Base-by-base conservation (phyloP, 129 eudicot genomes). In the Cynara cardunculus region DNA sequence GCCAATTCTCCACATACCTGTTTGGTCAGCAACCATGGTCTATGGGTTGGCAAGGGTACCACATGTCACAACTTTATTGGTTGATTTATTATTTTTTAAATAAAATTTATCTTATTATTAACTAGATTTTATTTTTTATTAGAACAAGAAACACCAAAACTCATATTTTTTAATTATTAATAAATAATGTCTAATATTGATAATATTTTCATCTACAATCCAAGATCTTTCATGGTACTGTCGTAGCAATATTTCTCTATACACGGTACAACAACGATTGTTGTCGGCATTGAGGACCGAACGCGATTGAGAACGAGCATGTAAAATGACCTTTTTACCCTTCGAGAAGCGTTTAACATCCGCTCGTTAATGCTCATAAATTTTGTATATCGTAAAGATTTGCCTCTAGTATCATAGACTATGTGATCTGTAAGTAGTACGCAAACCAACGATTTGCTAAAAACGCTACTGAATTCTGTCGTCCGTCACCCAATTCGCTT, bases 401-500 rank as follows among this genome's bases (percentile, higher is more conserved):
- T 30, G 26, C 77, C 69, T 68, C 78, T 56, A 79, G 41, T 34
- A 64, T 72, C 67, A 79, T 75, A 74, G 68, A 72, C 81, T 66
- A 81, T 80, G 71, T 74, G 80, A 75, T 74, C 76, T 31, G 28
- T 69, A 78, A 31, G 25, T 74, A 44, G 71, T 81, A 78, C 46
- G n/a, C 37, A 62, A 68, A 59, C 65, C 9, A 67, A 3, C 12
- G 44, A 25, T 13, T 68, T 53, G 46, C 37, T 78, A 53, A 62
- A 19, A 9, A 13, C 27, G 9, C 82, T 81, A 82, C 28, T 83
- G 78, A 83, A 78, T 78, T 30, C 78, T 71, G 41, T 77, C 75
- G 18, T 18, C 53, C 37, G 71, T 44, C 70, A 44, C 81, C 86
- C 75, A 80, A 74, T 83, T 86, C 24, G 82, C 72, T 75, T 79